phyloP scores from a whole-genome alignment of 1,139 yeast species.

The Yamadazyma blattariae region DNA sequence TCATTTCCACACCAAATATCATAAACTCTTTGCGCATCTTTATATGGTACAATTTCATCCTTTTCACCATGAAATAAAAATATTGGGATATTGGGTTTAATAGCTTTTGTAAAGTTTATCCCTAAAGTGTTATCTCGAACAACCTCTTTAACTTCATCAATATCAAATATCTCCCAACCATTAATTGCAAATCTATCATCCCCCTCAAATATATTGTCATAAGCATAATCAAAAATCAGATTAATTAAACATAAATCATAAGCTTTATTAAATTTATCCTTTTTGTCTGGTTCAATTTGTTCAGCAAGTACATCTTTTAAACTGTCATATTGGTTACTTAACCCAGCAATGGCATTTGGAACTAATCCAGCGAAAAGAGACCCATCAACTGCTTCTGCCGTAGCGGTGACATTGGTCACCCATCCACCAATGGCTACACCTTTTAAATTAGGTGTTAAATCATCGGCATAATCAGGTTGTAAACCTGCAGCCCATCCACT shows the following conservation, averaged over 20 bases:
- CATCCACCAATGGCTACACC: constrained; percentile 37
- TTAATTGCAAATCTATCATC: constrained; percentile 10
- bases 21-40: constrained; percentile 22
- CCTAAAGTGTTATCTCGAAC: constrained; percentile 19
- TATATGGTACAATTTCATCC: constrained; percentile 30
- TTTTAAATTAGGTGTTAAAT: constrained; percentile 19
- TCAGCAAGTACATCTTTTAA: constrained; percentile 2
- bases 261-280: constrained; percentile 10
- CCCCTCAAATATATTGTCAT: constrained; percentile 17
- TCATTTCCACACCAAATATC: constrained; percentile 24
- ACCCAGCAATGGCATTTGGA: constrained; percentile 25
- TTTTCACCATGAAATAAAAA: constrained; percentile 31
- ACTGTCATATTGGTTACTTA: constrained; percentile 25
- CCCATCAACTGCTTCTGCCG: constrained; percentile 26
- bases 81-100: constrained; percentile 28
- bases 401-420: constrained; percentile 20
- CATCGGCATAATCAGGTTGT: constrained; percentile 31
- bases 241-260: constrained; percentile 13
- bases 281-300: constrained; percentile 7
- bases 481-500: constrained; percentile 33
- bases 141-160: constrained; percentile 9
- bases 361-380: constrained; percentile 24
- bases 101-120: constrained; percentile 10
- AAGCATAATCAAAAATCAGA: constrained; percentile 11
- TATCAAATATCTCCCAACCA: constrained; percentile 16